Evolutionary conservation across 2,329 filamentous ascomycete species (phyloP), one percentile per base, ranked within the genome.

Genomic region (Emmonsiellopsis sp.): DNA sequence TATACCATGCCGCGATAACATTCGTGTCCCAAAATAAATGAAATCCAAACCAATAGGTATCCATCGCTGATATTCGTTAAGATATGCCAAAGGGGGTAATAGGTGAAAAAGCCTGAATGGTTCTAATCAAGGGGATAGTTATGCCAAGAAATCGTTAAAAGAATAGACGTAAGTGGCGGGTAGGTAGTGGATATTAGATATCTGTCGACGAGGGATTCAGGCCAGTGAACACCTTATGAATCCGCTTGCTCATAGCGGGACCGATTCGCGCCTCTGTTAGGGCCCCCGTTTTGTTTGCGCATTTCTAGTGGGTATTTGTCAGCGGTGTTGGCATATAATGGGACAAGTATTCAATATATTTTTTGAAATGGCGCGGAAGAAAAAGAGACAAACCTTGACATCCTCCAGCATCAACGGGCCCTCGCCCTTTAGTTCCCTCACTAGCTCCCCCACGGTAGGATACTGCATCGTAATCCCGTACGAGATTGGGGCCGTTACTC

Each of bases 401-500:
- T 79, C 74, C 62, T 85, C 81, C n/a, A 92, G 67, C 45, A 78
- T 75, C 6, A 75, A 64, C 5, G 82, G 82, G 0, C 87, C 87
- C 6, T 76, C 69, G 1, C 66, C 62, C 60, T 81, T 76, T 51
- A 92, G 74, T 0, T 76, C 84, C 1, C 69, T 68, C 0, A 87
- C 75, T 34, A 93, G 68, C 34, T 77, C 70, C 9, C 74, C 68
- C 1, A 87, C 78, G 5, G 71, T 80, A 1, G 71, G 74, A 64
- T 84, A 89, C 64, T 83, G 76, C 1, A 72, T 72, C 0, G 77
- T 77, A 54, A 92, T 80, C 2, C 86, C 86, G 56, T 85, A 81
- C 0, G 87, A 87, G 61, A 89, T 81, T 0, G 85, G 80, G 0
- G 82, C 79, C 5, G 88, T 91, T 13, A 92, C 78, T 13, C 86